Conservation (phyloP, 1,284 basidiomycete species). For the Boletellus deceptivus region DNA sequence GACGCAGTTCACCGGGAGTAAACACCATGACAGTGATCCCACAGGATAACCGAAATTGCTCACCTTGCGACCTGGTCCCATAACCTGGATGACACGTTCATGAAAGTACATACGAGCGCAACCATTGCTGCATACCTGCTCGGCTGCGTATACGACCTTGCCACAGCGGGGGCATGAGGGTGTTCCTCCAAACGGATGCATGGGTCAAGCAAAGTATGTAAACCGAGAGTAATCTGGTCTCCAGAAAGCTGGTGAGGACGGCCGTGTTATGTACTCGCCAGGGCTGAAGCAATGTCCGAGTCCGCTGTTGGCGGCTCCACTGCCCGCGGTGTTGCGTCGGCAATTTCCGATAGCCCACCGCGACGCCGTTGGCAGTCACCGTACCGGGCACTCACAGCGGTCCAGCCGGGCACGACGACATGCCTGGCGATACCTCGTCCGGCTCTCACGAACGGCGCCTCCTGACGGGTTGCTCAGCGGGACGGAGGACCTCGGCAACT, state of each 20-base stretch:
- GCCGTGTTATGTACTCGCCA: slow-evolving; percentile 13
- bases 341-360: slow-evolving; percentile 18
- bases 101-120: slow-evolving; percentile 2
- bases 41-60: slow-evolving; percentile 21
- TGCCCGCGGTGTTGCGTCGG: slow-evolving; percentile 14
- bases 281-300: background rate
- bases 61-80: slow-evolving; percentile 80
- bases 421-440: too few species aligned
- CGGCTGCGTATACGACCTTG: slow-evolving; percentile 75
- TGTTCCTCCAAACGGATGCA: slow-evolving; percentile 68
- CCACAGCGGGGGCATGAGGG: slow-evolving; percentile 64
- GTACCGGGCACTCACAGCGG: too few species aligned
- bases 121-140: slow-evolving; percentile 55
- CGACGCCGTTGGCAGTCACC: too few species aligned
- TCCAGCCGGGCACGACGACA: too few species aligned
- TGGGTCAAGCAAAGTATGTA: slow-evolving; percentile 25
- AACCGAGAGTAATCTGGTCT: slow-evolving; percentile 3
- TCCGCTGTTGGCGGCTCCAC: slow-evolving; percentile 2
- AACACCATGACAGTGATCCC: slow-evolving; percentile 4
- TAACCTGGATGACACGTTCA: slow-evolving; percentile 45
- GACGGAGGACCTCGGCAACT: slow-evolving; percentile 7
- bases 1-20: background rate
- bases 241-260: background rate
- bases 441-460: too few species aligned
- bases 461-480: too few species aligned